Evolutionary conservation across 352 stramenopile genomes (phyloP).

Genomic region (Phytophthora gonapodyides): DNA sequence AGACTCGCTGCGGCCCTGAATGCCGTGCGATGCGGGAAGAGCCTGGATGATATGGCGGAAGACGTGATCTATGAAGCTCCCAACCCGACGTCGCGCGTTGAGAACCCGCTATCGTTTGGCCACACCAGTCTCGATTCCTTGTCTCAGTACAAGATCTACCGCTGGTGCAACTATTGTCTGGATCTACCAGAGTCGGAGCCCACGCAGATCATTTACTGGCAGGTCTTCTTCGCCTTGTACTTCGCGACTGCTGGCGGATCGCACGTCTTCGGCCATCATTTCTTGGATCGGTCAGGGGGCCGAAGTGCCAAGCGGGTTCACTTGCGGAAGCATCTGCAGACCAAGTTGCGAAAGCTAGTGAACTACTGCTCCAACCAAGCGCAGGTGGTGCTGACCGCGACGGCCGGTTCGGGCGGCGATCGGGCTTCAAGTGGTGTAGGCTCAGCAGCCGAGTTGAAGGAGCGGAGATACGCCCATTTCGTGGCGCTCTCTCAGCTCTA

Average conservation of each 20-base stretch:
- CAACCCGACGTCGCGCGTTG: slow-evolving; percentile 7
- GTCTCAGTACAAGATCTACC: slow-evolving; percentile 69
- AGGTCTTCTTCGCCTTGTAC: slow-evolving; percentile 74
- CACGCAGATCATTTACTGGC: slow-evolving; percentile 68
- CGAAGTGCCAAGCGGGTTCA: slow-evolving; percentile 46
- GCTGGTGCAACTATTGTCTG: slow-evolving; percentile 69
- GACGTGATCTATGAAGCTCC: slow-evolving; percentile 24
- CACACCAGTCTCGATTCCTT: slow-evolving; percentile 66
- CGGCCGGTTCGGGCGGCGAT: slow-evolving; percentile 10
- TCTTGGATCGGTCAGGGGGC: slow-evolving; percentile 50
- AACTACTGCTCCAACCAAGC: slow-evolving; percentile 73
- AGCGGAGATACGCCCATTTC: slow-evolving; percentile 57
- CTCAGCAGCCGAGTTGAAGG: slow-evolving; percentile 38
- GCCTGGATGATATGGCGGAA: slow-evolving; percentile 25
- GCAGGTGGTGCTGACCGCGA: slow-evolving; percentile 58
- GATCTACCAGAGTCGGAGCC: slow-evolving; percentile 58
- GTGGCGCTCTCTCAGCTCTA: slow-evolving; percentile 70
- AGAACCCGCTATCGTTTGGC: slow-evolving; percentile 36
- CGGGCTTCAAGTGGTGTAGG: slow-evolving; percentile 10
- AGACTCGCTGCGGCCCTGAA: slow-evolving; percentile 54
- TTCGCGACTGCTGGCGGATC: slow-evolving; percentile 57
- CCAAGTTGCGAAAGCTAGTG: slow-evolving; percentile 55
- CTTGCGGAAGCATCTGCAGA: slow-evolving; percentile 57
- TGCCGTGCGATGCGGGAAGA: slow-evolving; percentile 28
- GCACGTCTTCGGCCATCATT: slow-evolving; percentile 65